These are phyloP conservation scores for Diospyros kaki DNA, from an alignment of 148 eudicot genomes.

Conservation along the genomic window DNA sequence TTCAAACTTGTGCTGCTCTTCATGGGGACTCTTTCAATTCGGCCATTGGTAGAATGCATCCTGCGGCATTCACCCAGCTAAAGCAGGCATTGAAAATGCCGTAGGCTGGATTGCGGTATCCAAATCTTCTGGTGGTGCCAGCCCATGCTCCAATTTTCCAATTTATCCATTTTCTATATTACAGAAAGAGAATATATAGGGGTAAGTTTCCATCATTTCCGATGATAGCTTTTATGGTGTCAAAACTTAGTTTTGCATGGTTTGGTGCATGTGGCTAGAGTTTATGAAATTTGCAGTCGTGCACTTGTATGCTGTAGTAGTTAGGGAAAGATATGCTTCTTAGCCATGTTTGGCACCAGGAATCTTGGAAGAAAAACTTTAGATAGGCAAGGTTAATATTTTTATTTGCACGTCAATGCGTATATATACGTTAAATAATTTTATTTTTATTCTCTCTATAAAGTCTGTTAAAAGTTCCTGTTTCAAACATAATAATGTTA, in stretches of 20 bases:
- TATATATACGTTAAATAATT: too few relatives aligned
- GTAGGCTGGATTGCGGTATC: constrained; percentile 19
- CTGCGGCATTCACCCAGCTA: constrained; percentile 74
- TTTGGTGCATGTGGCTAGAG: constrained; percentile 1
- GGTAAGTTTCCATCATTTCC: constrained; percentile 6
- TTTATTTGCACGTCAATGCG: too few relatives aligned
- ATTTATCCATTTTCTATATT: neutral
- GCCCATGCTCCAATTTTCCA: constrained; percentile 10
- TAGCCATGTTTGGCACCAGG: too few relatives aligned
- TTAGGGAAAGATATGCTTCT: too few relatives aligned
- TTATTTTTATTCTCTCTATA: too few relatives aligned
- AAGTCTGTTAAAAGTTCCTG: too few relatives aligned
- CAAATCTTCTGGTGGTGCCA: neutral
- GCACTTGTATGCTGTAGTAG: too few relatives aligned
- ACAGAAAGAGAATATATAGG: neutral
- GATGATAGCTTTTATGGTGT: neutral
- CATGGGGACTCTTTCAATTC: constrained; percentile 89
- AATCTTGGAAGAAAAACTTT: too few relatives aligned
- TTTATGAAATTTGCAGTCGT: neutral
- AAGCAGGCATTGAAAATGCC: constrained; percentile 87
- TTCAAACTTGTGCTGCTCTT: constrained; percentile 86
- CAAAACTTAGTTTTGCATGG: neutral
- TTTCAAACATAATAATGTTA: too few relatives aligned
- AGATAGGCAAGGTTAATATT: too few relatives aligned
- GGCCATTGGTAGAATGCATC: constrained; percentile 82